Evolutionary conservation across 306 rosid species (phyloP).

Genomic region (Glycine soja): DNA sequence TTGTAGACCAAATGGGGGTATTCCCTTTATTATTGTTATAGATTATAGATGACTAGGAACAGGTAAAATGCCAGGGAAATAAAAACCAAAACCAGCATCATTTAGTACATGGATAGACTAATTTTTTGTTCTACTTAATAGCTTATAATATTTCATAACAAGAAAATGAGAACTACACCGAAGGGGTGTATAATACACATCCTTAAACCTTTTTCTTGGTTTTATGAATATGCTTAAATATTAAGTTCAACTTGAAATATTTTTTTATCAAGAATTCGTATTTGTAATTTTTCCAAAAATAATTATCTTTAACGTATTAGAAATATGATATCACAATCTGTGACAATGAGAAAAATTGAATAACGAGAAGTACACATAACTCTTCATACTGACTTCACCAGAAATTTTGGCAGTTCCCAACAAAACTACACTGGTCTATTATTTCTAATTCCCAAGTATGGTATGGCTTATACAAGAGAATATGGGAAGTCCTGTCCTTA

Average conservation of each 20-base stretch:
- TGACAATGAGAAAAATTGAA: conserved; percentile 18
- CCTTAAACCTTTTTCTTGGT: background rate
- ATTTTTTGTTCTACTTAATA: too few relatives aligned
- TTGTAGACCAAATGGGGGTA: background rate
- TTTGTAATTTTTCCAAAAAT: background rate
- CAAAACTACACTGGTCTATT: conserved; percentile 28
- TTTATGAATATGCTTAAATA: background rate
- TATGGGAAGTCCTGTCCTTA: conserved; percentile 3
- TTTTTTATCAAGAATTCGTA: background rate
- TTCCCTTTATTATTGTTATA: background rate
- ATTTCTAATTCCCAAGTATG: conserved; percentile 26
- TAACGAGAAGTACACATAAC: background rate
- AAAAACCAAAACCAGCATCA: conserved; percentile 15
- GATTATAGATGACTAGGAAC: background rate
- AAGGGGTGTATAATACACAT: background rate
- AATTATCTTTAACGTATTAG: background rate
- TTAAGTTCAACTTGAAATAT: background rate
- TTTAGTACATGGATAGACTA: background rate
- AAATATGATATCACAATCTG: conserved; percentile 10
- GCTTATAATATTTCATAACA: background rate
- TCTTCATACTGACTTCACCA: background rate
- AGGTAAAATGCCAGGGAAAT: background rate
- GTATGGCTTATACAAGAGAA: background rate
- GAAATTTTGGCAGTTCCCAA: conserved; percentile 9
- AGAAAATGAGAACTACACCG: background rate